Evolutionary conservation across 305 asterid species (phyloP).

Genomic region (Solanum aculeatissimum): DNA sequence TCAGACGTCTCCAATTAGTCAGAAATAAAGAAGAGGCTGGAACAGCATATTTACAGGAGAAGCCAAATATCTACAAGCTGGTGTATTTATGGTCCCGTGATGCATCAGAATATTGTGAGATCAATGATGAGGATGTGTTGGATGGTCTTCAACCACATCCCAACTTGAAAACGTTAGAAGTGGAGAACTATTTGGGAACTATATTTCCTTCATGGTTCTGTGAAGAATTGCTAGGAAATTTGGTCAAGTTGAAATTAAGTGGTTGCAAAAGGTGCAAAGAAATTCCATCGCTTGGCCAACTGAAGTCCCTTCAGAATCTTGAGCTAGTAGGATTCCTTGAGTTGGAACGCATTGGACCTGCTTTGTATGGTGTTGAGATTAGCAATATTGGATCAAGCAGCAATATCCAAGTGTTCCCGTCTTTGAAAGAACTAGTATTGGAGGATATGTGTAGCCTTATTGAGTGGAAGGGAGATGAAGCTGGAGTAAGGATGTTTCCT

Average conservation of each 20-base stretch:
- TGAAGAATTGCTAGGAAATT: not conserved
- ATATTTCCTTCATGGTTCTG: conserved; percentile 15
- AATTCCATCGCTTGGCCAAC: conserved; percentile 26
- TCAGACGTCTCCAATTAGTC: not conserved
- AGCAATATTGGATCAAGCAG: not conserved
- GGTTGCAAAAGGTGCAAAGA: conserved; percentile 5
- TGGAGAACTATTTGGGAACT: conserved; percentile 4
- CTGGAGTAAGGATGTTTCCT: not conserved
- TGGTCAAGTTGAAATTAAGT: not conserved
- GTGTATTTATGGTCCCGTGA: fast-evolving
- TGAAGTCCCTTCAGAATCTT: conserved; percentile 16
- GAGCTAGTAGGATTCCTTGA: not conserved
- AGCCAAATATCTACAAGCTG: not conserved
- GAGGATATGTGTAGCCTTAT: not conserved
- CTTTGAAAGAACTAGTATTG: conserved; percentile 6
- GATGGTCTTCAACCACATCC: not conserved
- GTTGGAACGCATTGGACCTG: conserved; percentile 6
- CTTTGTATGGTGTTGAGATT: not conserved
- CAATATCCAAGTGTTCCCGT: conserved; percentile 7
- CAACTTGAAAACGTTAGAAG: not conserved
- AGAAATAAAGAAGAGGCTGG: not conserved
- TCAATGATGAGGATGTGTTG: not conserved
- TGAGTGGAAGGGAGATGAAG: conserved; percentile 11
- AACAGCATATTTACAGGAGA: not conserved
- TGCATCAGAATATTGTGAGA: not conserved